Percentiles rank a stretch among this genome's conserved stretches.
Evolutionary conservation across 345 rosid genomes (phyloP).

Genomic region (Bruguiera sexangula): DNA sequence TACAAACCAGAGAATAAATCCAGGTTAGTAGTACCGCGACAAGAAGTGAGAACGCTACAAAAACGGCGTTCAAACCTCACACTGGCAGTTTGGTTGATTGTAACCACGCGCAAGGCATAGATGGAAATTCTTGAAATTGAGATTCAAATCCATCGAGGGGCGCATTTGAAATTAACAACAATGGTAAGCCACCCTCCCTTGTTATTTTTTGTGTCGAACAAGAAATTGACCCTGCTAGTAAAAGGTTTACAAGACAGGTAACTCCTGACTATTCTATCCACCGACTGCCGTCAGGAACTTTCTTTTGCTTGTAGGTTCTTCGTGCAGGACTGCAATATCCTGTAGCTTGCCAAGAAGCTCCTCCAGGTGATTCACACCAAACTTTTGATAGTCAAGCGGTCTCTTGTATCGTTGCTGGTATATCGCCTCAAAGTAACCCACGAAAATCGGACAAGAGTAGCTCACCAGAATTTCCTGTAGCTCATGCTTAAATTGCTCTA

Average conservation of each 20-base stretch:
- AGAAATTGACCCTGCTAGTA: neutral
- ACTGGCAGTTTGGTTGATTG: constrained; percentile 6
- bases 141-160: constrained; percentile 10
- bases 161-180: constrained; percentile 3
- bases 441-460: constrained; percentile 64
- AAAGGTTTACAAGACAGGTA: neutral
- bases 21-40: neutral
- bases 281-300: constrained; percentile 50
- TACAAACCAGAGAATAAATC: neutral
- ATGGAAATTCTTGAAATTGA: constrained; percentile 8
- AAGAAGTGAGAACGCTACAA: no score
- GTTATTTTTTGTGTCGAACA: neutral
- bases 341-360: constrained; percentile 62
- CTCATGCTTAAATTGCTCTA: constrained; percentile 78
- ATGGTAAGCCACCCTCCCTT: constrained; percentile 9
- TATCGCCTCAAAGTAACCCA: constrained; percentile 74
- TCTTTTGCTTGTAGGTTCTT: constrained; percentile 43
- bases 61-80: neutral
- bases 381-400: constrained; percentile 44
- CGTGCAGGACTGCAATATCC: constrained; percentile 57
- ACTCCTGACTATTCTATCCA: constrained; percentile 24
- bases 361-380: constrained; percentile 68
- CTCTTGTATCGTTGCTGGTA: constrained; percentile 84
- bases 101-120: constrained; percentile 8
- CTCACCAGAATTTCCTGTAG: constrained; percentile 86